Evolutionary conservation across 345 rosid species (phyloP).

Genomic region (Cardiospermum halicacabum): DNA sequence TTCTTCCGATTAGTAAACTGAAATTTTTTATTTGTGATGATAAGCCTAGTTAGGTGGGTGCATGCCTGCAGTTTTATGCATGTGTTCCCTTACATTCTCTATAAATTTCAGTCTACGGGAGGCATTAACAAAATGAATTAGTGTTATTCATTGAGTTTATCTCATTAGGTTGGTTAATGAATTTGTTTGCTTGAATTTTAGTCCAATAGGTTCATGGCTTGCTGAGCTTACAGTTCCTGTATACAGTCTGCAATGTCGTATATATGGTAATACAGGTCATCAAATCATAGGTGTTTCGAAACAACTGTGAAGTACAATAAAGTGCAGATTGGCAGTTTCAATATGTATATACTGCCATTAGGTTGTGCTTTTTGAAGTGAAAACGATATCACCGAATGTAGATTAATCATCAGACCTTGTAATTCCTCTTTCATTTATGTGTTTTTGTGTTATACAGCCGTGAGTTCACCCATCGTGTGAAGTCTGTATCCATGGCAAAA

Average conservation of each 20-base stretch:
- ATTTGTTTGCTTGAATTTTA: background rate
- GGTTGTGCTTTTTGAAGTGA: background rate
- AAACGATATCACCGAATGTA: background rate
- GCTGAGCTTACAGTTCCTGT: background rate
- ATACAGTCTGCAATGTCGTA: too few species aligned
- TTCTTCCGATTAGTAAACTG: background rate
- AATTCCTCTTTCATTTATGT: slow-evolving; percentile 9
- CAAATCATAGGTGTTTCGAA: too few species aligned
- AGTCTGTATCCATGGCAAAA: slow-evolving; percentile 96
- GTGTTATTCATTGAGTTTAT: background rate
- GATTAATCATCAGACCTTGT: slow-evolving; percentile 1
- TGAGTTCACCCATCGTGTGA: slow-evolving; percentile 96
- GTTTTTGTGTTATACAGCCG: slow-evolving; percentile 52
- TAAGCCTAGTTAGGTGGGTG: background rate
- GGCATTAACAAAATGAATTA: slow-evolving; percentile 3
- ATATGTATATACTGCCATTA: too few species aligned
- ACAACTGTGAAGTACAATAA: too few species aligned
- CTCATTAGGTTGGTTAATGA: background rate
- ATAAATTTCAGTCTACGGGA: background rate
- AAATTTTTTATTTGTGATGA: background rate
- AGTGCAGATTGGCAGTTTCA: too few species aligned
- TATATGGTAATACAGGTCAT: too few species aligned
- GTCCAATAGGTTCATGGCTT: background rate
- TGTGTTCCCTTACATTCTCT: slow-evolving; percentile 2
- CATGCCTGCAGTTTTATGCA: background rate